These are phyloP conservation scores for Tylopilus felleus DNA, from an alignment of 768 basidiomycete genomes.

Conservation along the genomic window DNA sequence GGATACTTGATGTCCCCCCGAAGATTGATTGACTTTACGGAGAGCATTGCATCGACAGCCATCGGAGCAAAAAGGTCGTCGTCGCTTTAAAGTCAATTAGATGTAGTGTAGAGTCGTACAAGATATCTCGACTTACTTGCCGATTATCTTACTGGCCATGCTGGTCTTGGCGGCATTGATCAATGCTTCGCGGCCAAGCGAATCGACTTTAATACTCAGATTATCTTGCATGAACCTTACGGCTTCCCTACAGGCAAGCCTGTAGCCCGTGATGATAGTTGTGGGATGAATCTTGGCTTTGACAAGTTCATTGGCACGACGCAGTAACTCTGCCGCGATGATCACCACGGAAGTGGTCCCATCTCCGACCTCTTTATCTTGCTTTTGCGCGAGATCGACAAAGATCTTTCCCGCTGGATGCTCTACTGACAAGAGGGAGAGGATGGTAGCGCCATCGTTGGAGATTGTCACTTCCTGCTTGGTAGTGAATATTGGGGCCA, in stretches of 20 bases:
- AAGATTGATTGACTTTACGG: slow-evolving; percentile 90
- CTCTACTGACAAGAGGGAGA: slow-evolving; percentile 88
- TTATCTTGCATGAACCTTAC: slow-evolving; percentile 98
- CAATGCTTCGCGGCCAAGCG: slow-evolving; percentile 86
- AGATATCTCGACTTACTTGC: slow-evolving; percentile 63
- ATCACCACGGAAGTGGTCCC: slow-evolving; percentile 99
- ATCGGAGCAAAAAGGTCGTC: slow-evolving; percentile 98
- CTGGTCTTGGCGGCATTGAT: slow-evolving; percentile 97
- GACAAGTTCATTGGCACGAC: slow-evolving; percentile 95
- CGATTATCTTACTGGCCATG: slow-evolving; percentile 99
- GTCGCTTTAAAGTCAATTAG: slow-evolving; percentile 54
- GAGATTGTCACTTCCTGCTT: slow-evolving; percentile 96
- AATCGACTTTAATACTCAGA: slow-evolving; percentile 89
- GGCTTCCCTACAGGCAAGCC: slow-evolving; percentile 94
- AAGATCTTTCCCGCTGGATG: slow-evolving; percentile 97
- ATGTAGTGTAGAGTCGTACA: background rate
- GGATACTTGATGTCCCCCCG: slow-evolving; percentile 98
- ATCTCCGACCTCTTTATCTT: slow-evolving; percentile 99
- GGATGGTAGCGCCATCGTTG: slow-evolving; percentile 99
- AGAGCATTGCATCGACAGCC: slow-evolving; percentile 98
- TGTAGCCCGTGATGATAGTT: slow-evolving; percentile 97
- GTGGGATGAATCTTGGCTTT: slow-evolving; percentile 99
- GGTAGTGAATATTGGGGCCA: slow-evolving; percentile 9
- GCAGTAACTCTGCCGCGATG: slow-evolving; percentile 93
- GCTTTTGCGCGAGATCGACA: slow-evolving; percentile 97